A percentile compares a stretch with the other conserved stretches of the same genome.
These are phyloP conservation scores for Aspergillus clavatus DNA, from an alignment of 2,329 filamentous ascomycete genomes.

Conservation along the genomic window DNA sequence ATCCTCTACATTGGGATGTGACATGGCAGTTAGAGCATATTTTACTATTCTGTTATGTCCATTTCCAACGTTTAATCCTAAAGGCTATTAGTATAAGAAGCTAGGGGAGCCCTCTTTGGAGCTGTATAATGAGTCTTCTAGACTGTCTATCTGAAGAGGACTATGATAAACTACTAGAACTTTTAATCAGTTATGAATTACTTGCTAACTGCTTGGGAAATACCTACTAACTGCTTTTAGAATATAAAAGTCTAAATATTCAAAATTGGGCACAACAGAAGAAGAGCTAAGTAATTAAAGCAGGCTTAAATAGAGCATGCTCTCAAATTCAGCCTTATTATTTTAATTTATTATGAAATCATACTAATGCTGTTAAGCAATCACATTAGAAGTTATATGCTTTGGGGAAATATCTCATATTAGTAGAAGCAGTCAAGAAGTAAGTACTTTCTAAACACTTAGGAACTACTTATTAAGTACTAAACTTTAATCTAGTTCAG, in stretches of 20 bases:
- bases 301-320: constrained; percentile 4
- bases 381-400: constrained; percentile 7
- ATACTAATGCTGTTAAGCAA: constrained; percentile 10
- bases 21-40: too few species aligned
- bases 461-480: neutral
- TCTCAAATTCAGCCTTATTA: constrained; percentile 3
- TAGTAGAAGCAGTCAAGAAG: constrained; percentile 3
- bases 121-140: constrained; percentile 6
- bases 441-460: too few species aligned
- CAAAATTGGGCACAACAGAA: constrained; percentile 7
- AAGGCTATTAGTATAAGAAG: neutral
- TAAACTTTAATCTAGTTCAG: too few species aligned
- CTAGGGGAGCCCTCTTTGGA: constrained; percentile 4
- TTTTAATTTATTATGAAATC: constrained; percentile 4
- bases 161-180: constrained; percentile 2
- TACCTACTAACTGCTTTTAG: too few species aligned
- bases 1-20: too few species aligned
- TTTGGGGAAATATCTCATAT: constrained; percentile 1
- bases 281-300: constrained; percentile 3
- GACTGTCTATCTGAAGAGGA: constrained; percentile 4
- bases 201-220: constrained; percentile 3
- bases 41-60: constrained; percentile 8
- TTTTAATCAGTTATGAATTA: constrained; percentile 4
- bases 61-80: constrained; percentile 7
- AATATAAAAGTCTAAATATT: neutral